Evolutionary conservation across 1,139 yeast genomes (phyloP).

Genomic region (Suzukiozyma palmioleophila): DNA sequence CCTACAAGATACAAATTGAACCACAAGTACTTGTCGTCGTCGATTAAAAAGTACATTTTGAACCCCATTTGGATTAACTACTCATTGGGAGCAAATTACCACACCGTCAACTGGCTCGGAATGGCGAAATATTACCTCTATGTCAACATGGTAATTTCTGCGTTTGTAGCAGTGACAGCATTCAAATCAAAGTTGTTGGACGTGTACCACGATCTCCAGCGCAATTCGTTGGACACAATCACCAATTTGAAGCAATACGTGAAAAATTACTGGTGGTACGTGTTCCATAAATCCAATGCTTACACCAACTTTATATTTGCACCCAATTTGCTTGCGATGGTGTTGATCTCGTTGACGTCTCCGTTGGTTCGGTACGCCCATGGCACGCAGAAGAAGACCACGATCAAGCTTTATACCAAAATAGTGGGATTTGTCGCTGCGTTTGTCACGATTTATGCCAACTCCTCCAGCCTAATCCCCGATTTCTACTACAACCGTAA

Average conservation of each 20-base stretch:
- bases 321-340: slow-evolving; percentile 35
- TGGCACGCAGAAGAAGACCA: slow-evolving; percentile 21
- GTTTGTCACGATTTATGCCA: slow-evolving; percentile 23
- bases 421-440: slow-evolving; percentile 34
- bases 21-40: slow-evolving; percentile 33
- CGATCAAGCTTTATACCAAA: slow-evolving; percentile 34
- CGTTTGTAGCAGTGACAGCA: slow-evolving; percentile 16
- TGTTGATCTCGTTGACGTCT: slow-evolving; percentile 32
- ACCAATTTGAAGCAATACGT: slow-evolving; percentile 8
- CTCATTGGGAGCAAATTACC: slow-evolving; percentile 24
- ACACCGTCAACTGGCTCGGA: slow-evolving; percentile 27
- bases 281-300: slow-evolving; percentile 28
- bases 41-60: slow-evolving; percentile 28
- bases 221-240: slow-evolving; percentile 10
- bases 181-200: slow-evolving; percentile 25
- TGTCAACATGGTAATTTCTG: slow-evolving; percentile 24
- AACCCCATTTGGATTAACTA: slow-evolving; percentile 45
- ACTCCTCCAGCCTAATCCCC: slow-evolving; percentile 24
- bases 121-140: slow-evolving; percentile 22
- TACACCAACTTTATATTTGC: slow-evolving; percentile 32
- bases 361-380: slow-evolving; percentile 22
- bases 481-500: slow-evolving; percentile 17
- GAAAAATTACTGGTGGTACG: slow-evolving; percentile 17
- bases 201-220: slow-evolving; percentile 24
- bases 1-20: slow-evolving; percentile 37